These are phyloP conservation scores for Aspergillus calidoustus DNA, from an alignment of 2,329 filamentous ascomycete genomes.

Conservation along the genomic window DNA sequence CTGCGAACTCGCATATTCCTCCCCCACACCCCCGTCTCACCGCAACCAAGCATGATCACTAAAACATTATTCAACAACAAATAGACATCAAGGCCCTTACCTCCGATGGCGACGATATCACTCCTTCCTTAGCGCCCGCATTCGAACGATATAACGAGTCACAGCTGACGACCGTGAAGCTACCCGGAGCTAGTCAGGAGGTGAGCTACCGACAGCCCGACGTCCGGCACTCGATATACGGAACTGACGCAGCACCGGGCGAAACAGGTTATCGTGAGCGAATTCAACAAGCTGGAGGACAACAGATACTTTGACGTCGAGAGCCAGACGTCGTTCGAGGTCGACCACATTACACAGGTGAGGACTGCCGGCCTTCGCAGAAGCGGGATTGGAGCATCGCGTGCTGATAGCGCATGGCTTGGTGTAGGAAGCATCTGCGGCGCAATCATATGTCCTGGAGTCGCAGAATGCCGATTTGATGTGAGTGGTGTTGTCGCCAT, in stretches of 20 bases:
- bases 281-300: constrained; percentile 79
- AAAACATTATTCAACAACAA: constrained; percentile 21
- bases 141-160: constrained; percentile 97
- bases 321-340: constrained; percentile 83
- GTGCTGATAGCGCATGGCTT: constrained; percentile 14
- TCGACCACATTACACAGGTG: constrained; percentile 82
- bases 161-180: constrained; percentile 85
- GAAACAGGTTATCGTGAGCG: constrained; percentile 74
- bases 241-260: constrained; percentile 3
- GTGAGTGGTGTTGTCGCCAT: constrained; percentile 55
- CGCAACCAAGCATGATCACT: constrained; percentile 20
- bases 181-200: constrained; percentile 81
- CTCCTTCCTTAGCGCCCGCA: constrained; percentile 76
- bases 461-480: constrained; percentile 77
- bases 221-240: not conserved
- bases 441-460: constrained; percentile 79
- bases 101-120: constrained; percentile 67
- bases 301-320: constrained; percentile 90
- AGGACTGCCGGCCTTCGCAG: not conserved
- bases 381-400: constrained; percentile 14
- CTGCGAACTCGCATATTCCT: not conserved
- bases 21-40: constrained; percentile 10
- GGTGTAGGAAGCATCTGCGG: constrained; percentile 74
- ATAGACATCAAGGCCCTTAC: constrained; percentile 89
- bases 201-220: constrained; percentile 52